Evolutionary conservation across 352 stramenopile species (phyloP).

Genomic region (Globisporangium nunn): DNA sequence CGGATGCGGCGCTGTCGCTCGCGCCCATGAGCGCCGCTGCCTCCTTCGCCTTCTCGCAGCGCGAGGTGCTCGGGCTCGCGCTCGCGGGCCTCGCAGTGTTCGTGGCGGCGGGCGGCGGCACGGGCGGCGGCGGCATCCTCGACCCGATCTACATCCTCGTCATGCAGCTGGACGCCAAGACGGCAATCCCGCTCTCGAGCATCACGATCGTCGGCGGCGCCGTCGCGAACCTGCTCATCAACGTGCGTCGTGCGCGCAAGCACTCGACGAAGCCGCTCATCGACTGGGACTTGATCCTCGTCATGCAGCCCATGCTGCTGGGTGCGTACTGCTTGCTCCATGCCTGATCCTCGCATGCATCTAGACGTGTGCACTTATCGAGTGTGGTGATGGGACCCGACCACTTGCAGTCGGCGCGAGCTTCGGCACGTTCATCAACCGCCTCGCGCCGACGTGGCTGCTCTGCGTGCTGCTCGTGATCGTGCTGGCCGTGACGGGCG

Average conservation of each 20-base stretch:
- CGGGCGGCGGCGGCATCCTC: slow-evolving; percentile 91
- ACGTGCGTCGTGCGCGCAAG: slow-evolving; percentile 85
- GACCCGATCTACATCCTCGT: slow-evolving; percentile 96
- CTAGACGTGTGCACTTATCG: not conserved
- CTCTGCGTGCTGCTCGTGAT: slow-evolving; percentile 88
- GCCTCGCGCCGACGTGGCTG: slow-evolving; percentile 84
- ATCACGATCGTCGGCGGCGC: slow-evolving; percentile 94
- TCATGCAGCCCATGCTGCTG: slow-evolving; percentile 92
- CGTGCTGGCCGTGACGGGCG: slow-evolving; percentile 82
- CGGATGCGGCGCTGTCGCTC: not conserved
- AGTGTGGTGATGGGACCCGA: too few relatives aligned
- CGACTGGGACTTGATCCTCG: slow-evolving; percentile 96
- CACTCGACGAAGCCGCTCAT: slow-evolving; percentile 88
- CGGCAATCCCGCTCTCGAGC: slow-evolving; percentile 93
- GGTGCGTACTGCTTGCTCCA: slow-evolving; percentile 25
- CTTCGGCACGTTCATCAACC: slow-evolving; percentile 90
- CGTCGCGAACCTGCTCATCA: slow-evolving; percentile 91
- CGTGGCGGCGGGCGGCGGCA: slow-evolving; percentile 83
- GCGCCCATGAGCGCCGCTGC: not conserved
- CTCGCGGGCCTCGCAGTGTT: slow-evolving; percentile 69
- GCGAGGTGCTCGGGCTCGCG: slow-evolving; percentile 39
- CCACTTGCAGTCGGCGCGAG: slow-evolving; percentile 38
- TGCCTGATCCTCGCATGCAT: too few relatives aligned
- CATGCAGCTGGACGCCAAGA: slow-evolving; percentile 87
- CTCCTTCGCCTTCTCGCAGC: not conserved